These are phyloP conservation scores for Penicillium sp. DNA, from an alignment of 2,329 filamentous ascomycete genomes.

Conservation along the genomic window DNA sequence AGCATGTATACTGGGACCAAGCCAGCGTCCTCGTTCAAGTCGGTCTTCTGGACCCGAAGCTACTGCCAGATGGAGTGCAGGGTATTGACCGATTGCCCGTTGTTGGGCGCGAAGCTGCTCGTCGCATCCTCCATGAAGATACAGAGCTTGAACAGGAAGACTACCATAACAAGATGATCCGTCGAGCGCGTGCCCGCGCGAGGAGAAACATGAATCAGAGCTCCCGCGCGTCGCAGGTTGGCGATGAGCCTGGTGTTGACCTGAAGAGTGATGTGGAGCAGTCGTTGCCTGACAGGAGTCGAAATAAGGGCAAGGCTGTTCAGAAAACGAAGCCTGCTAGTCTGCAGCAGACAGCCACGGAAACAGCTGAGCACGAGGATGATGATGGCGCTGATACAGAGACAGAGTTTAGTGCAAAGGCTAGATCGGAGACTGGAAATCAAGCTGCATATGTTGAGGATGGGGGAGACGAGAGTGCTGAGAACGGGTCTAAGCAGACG, in stretches of 20 bases:
- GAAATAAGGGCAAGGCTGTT: conserved; percentile 24
- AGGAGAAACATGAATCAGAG: conserved; percentile 7
- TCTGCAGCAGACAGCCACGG: background rate
- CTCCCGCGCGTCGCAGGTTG: conserved; percentile 12
- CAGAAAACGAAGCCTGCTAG: conserved; percentile 8
- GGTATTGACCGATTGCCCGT: conserved; percentile 41
- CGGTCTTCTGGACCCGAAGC: conserved; percentile 56
- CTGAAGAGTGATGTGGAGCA: conserved; percentile 23
- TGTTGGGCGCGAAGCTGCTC: conserved; percentile 39
- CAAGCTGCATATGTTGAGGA: conserved; percentile 15
- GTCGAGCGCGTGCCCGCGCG: conserved; percentile 20
- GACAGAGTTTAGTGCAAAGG: conserved; percentile 13
- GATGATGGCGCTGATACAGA: conserved; percentile 17
- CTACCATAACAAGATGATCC: conserved; percentile 36
- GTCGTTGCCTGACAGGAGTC: conserved; percentile 6
- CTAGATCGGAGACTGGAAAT: conserved; percentile 7
- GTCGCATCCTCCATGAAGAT: conserved; percentile 41
- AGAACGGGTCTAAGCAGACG: background rate
- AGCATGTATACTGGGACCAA: conserved; percentile 63
- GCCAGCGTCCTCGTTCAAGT: conserved; percentile 59
- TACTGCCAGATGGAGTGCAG: conserved; percentile 48
- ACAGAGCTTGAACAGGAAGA: conserved; percentile 33
- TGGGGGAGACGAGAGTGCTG: conserved; percentile 2
- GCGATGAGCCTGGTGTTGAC: conserved; percentile 27
- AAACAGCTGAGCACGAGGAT: background rate